These are phyloP conservation scores for Kwoniella mangroviensis DNA, from an alignment of 768 basidiomycete species.

Conservation along the genomic window DNA sequence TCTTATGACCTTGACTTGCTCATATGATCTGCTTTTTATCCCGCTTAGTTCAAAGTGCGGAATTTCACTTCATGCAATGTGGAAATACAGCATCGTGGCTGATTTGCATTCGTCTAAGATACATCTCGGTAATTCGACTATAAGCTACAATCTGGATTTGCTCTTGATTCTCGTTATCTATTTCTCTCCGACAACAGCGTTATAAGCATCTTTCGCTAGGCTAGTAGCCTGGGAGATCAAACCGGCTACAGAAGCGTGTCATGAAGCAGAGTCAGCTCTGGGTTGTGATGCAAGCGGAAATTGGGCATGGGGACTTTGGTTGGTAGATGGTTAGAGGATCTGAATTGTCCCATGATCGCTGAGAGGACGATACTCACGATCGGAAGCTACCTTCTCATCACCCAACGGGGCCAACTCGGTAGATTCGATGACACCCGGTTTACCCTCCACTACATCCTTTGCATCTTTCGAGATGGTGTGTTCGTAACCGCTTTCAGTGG, in stretches of 20 bases:
- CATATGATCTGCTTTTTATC: too few relatives aligned
- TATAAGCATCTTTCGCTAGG: constrained; percentile 26
- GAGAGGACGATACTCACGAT: constrained; percentile 28
- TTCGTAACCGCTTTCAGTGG: constrained; percentile 16
- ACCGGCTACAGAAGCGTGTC: constrained; percentile 17
- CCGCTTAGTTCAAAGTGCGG: too few relatives aligned
- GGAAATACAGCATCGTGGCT: neutral
- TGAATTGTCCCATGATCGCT: too few relatives aligned
- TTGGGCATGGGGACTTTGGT: too few relatives aligned
- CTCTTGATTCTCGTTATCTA: neutral
- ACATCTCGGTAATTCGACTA: neutral
- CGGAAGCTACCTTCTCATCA: constrained; percentile 35
- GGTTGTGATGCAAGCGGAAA: too few relatives aligned
- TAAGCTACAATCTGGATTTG: neutral
- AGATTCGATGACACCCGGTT: constrained; percentile 32
- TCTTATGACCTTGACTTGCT: neutral
- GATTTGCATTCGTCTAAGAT: neutral
- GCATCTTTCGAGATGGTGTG: constrained; percentile 8
- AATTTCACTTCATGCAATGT: too few relatives aligned
- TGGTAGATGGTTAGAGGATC: too few relatives aligned
- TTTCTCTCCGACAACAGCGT: constrained; percentile 32
- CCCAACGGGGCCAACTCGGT: constrained; percentile 38
- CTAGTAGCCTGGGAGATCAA: constrained; percentile 24
- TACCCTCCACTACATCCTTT: constrained; percentile 28
- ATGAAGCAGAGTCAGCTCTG: neutral